Percentiles rank a stretch among this genome's conserved stretches.
These are phyloP conservation scores for Penicillium fuscoglaucum DNA, from an alignment of 2,329 filamentous ascomycete genomes.

Conservation along the genomic window DNA sequence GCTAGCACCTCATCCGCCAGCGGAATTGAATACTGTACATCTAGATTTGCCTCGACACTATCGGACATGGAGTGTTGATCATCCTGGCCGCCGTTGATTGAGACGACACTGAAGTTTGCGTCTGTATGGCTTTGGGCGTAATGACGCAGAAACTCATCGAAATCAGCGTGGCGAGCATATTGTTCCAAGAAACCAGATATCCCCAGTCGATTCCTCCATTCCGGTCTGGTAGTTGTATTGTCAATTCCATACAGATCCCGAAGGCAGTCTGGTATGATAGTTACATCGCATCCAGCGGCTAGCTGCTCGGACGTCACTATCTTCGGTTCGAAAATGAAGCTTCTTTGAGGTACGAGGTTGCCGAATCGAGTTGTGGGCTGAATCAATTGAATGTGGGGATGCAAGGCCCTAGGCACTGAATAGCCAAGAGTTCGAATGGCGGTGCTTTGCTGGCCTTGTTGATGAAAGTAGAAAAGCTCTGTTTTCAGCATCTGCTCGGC, in stretches of 20 bases:
- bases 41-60: slow-evolving; percentile 62
- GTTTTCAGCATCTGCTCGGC: slow-evolving; percentile 60
- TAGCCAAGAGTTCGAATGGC: slow-evolving; percentile 60
- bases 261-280: slow-evolving; percentile 52
- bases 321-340: slow-evolving; percentile 27
- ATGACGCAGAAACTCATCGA: slow-evolving; percentile 56
- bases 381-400: slow-evolving; percentile 59
- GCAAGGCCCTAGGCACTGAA: slow-evolving; percentile 59
- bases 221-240: slow-evolving; percentile 31
- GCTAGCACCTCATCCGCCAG: slow-evolving; percentile 58
- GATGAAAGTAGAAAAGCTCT: slow-evolving; percentile 58
- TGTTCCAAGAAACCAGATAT: slow-evolving; percentile 53
- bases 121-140: slow-evolving; percentile 56
- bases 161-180: slow-evolving; percentile 56
- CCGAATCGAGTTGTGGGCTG: slow-evolving; percentile 67
- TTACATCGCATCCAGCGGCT: slow-evolving; percentile 39
- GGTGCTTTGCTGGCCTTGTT: slow-evolving; percentile 42
- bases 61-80: slow-evolving; percentile 46
- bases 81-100: slow-evolving; percentile 58
- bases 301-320: slow-evolving; percentile 20
- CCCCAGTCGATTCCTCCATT: slow-evolving; percentile 43
- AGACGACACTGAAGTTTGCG: slow-evolving; percentile 57
- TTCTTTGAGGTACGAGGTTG: slow-evolving; percentile 47
- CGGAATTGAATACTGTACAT: slow-evolving; percentile 61
- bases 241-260: slow-evolving; percentile 51